Base-by-base conservation (phyloP, 352 stramenopile genomes). In the Globisporangium alternatum region DNA sequence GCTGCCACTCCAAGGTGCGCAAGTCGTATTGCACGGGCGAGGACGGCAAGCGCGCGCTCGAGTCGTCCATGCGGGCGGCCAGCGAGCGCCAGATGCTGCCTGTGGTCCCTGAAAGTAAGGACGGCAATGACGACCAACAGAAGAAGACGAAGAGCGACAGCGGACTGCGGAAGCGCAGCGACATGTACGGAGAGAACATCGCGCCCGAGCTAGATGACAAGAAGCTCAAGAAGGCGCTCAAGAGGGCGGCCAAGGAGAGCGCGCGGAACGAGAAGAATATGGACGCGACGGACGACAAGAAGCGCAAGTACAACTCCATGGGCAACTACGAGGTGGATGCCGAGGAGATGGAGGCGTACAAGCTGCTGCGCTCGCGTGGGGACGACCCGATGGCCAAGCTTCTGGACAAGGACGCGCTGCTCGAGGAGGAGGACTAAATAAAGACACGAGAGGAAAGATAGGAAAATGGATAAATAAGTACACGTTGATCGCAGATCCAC, bases 341-440 rank as follows among this genome's bases (percentile, higher is more conserved):
- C 13, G 96, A 98, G 69, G 91, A 98, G 63, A 98, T 99, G 93
- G 96, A 99, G 74, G 95, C 93, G 8, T 99, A 98, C 77, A 91
- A 97, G 60, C 69, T 97, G 60, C 77, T 83, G 30, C 98, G 97
- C 68, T 88, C 86, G 51, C 80, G 81, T 7, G 76, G 70, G 10
- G 91, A 97, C 53, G 95, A 98, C 77, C 94, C 96, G 8, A 98
- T 99, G 96, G 88, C 90, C n/a, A 97, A 98, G 63, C 74, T 98
- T 15, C 67, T 94, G 13, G 81, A 71, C 49, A 77, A 70, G 12
- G 74, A 87, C 33, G 70, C 60, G 25, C 12, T 90, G 30, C 70
- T 92, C 47, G 72, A 80, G 0, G 54, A 64, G 0, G 56, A 62
- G 44, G n/a, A n/a, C n/a, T 28, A 43, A 62, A 45, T 44, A 21